phyloP scores from a whole-genome alignment of 2,329 filamentous ascomycete species.

The Whalleya microplaca region DNA sequence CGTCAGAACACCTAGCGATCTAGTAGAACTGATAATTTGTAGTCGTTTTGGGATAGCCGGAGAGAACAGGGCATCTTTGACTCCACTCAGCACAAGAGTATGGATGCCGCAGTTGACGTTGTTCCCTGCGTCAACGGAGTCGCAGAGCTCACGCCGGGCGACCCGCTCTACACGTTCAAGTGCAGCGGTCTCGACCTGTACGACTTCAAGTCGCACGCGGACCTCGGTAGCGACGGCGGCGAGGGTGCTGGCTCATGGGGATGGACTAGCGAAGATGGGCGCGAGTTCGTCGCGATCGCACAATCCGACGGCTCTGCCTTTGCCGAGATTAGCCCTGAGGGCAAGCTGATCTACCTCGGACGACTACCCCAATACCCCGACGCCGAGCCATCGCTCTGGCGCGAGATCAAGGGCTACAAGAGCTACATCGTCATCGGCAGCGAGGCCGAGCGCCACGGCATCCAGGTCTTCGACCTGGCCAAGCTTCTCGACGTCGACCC shows the following conservation, averaged over 20 bases:
- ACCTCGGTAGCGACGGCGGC: conserved; percentile 39
- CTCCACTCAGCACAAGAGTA: conserved; percentile 36
- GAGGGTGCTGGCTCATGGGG: conserved; percentile 52
- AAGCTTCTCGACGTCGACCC: conserved; percentile 56
- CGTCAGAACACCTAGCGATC: neutral
- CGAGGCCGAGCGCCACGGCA: conserved; percentile 53
- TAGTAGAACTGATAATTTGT: conserved; percentile 2
- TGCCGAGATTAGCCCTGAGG: conserved; percentile 53
- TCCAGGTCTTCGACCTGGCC: conserved; percentile 67
- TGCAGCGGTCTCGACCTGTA: conserved; percentile 40
- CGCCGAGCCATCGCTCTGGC: conserved; percentile 51
- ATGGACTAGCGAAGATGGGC: conserved; percentile 55
- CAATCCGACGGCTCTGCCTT: conserved; percentile 60
- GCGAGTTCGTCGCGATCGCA: conserved; percentile 58
- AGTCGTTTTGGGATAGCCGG: conserved; percentile 37
- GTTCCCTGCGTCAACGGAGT: conserved; percentile 33
- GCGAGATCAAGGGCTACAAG: conserved; percentile 52
- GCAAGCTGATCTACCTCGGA: conserved; percentile 57
- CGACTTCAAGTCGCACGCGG: conserved; percentile 42
- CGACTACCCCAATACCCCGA: conserved; percentile 52
- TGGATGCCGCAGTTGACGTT: conserved; percentile 24
- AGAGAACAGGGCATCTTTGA: conserved; percentile 34
- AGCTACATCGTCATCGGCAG: conserved; percentile 44
- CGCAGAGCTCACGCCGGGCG: conserved; percentile 30
- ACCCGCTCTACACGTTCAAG: conserved; percentile 37